phyloP scores from a whole-genome alignment of 257 asterid species.

The Buddleja alternifolia region DNA sequence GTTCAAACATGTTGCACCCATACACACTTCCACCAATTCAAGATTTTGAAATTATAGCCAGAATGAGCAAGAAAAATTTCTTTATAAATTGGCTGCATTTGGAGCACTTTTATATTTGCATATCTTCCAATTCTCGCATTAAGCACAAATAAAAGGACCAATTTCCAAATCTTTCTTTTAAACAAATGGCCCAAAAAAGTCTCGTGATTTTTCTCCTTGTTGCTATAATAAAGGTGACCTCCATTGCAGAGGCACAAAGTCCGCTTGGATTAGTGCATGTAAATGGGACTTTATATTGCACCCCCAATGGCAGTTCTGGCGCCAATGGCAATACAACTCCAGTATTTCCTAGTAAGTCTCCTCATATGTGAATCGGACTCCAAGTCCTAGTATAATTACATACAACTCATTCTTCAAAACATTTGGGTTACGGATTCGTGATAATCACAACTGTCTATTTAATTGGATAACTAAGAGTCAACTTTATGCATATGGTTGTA shows the following conservation, averaged over 20 bases:
- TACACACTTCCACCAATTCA: no score
- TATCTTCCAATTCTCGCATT: neutral
- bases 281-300: constrained; percentile 47
- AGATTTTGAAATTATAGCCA: no score
- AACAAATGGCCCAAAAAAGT: constrained; percentile 23
- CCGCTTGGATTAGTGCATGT: constrained; percentile 27
- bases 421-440: no score
- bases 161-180: neutral
- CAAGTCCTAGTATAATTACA: no score
- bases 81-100: no score
- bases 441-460: no score
- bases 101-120: neutral
- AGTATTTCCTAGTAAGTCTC: constrained; percentile 34
- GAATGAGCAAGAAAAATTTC: no score
- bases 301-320: constrained; percentile 39
- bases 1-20: no score
- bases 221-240: constrained; percentile 38
- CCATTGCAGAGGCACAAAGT: constrained; percentile 46
- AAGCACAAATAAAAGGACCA: neutral
- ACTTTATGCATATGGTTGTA: no score
- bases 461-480: no score
- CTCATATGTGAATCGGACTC: neutral
- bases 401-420: no score
- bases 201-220: constrained; percentile 28
- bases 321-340: constrained; percentile 40